Percentiles rank a stretch among this genome's conserved stretches.
Evolutionary conservation across 495 filamentous ascomycete species (phyloP).

Genomic region (Aspergillus asperescens): DNA sequence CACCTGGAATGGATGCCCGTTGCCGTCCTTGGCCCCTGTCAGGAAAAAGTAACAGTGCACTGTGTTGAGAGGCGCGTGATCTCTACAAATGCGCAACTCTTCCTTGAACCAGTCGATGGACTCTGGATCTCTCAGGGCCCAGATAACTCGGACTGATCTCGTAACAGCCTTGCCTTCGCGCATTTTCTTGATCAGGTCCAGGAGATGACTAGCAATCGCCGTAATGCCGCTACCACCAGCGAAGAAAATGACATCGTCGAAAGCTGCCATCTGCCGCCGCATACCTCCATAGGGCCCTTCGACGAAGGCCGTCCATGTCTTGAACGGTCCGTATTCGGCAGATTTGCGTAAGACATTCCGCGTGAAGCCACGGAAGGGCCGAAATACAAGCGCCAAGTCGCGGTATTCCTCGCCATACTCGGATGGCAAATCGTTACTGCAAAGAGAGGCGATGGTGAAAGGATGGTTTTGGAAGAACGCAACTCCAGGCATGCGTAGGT

Average conservation of each 20-base stretch:
- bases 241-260: slow-evolving; percentile 88
- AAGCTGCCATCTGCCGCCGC: slow-evolving; percentile 83
- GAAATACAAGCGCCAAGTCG: slow-evolving; percentile 85
- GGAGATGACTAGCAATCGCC: slow-evolving; percentile 80
- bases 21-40: slow-evolving; percentile 41
- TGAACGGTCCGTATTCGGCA: slow-evolving; percentile 72
- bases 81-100: slow-evolving; percentile 82
- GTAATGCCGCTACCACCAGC: slow-evolving; percentile 94
- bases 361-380: slow-evolving; percentile 87
- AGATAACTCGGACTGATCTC: slow-evolving; percentile 81
- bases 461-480: slow-evolving; percentile 88
- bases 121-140: slow-evolving; percentile 83
- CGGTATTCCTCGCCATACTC: slow-evolving; percentile 80
- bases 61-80: slow-evolving; percentile 74
- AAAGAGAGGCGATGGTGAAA: slow-evolving; percentile 88
- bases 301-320: slow-evolving; percentile 82
- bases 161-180: slow-evolving; percentile 89
- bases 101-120: slow-evolving; percentile 98
- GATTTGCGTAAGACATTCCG: slow-evolving; percentile 70
- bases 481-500: slow-evolving; percentile 87
- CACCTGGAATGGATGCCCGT: background rate
- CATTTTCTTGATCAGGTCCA: slow-evolving; percentile 92
- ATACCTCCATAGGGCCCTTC: slow-evolving; percentile 95
- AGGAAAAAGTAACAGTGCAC: slow-evolving; percentile 94
- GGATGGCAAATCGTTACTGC: slow-evolving; percentile 82